Conservation (phyloP, 768 basidiomycete species). For the Asterophora lycoperdoides region DNA sequence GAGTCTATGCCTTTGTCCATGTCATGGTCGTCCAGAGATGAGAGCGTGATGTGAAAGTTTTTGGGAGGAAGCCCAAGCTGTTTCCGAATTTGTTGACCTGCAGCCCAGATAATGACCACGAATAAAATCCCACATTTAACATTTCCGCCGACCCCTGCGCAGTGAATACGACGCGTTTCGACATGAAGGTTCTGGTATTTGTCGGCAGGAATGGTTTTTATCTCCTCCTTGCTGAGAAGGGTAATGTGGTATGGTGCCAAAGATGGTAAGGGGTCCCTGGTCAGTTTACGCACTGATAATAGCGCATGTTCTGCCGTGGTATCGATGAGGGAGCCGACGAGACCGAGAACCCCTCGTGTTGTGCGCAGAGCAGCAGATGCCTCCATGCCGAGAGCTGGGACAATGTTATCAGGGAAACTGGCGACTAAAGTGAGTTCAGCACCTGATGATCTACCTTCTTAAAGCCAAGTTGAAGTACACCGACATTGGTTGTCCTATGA, state of each 20-base stretch:
- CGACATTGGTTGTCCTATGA: background rate
- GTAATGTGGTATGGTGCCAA: slow-evolving; percentile 36
- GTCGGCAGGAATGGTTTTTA: slow-evolving; percentile 23
- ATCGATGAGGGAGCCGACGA: slow-evolving; percentile 18
- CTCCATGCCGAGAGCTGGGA: slow-evolving; percentile 2
- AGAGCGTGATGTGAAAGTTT: slow-evolving; percentile 54
- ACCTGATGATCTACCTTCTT: background rate
- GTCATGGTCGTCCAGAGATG: slow-evolving; percentile 35
- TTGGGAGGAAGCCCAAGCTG: slow-evolving; percentile 44
- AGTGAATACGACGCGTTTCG: slow-evolving; percentile 29
- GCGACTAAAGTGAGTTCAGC: background rate
- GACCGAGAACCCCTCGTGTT: slow-evolving; percentile 17
- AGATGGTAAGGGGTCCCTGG: background rate
- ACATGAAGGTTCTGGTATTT: slow-evolving; percentile 20
- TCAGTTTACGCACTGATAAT: background rate
- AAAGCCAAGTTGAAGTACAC: background rate
- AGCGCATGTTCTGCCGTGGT: slow-evolving; percentile 14
- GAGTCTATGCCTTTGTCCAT: slow-evolving; percentile 46
- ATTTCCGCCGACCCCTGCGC: slow-evolving; percentile 39
- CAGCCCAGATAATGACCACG: slow-evolving; percentile 52
- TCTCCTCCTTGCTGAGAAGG: slow-evolving; percentile 36
- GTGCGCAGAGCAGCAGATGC: slow-evolving; percentile 6
- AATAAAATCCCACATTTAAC: slow-evolving; percentile 32
- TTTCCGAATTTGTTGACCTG: slow-evolving; percentile 47
- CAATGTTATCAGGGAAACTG: background rate